Conservation (phyloP, 331 rosid genomes). For the Pyracantha coccinea region DNA sequence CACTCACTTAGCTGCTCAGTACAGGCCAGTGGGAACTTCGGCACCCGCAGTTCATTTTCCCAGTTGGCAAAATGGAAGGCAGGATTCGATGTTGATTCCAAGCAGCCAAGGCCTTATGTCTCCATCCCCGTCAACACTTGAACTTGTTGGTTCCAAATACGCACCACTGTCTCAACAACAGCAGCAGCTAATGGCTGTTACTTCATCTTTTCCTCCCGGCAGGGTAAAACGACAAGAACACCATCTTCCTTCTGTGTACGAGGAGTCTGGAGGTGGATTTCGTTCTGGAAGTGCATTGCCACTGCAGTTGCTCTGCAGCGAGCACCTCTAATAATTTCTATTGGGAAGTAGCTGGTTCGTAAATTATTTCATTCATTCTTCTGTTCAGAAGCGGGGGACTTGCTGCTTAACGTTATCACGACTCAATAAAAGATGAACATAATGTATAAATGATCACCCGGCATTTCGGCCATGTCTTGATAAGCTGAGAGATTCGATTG, state of each 20-base stretch:
- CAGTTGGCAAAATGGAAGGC: constrained; percentile 37
- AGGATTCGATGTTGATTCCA: constrained; percentile 17
- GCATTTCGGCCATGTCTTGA: not conserved
- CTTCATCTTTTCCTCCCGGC: constrained; percentile 30
- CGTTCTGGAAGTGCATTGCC: constrained; percentile 25
- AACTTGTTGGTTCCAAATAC: constrained; percentile 34
- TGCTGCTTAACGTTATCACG: not conserved
- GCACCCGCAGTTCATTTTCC: constrained; percentile 26
- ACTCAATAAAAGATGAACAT: not conserved
- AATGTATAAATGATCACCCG: not conserved
- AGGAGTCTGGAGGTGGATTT: constrained; percentile 32
- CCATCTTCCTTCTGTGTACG: constrained; percentile 29
- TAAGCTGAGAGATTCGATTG: not conserved
- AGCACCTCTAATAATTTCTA: constrained; percentile 19
- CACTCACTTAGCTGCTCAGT: constrained; percentile 30
- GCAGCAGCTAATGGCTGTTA: constrained; percentile 21
- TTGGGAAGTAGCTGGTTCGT: not conserved
- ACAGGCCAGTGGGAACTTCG: constrained; percentile 25
- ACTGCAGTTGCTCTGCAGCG: constrained; percentile 48
- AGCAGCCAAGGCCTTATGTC: constrained; percentile 23
- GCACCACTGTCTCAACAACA: constrained; percentile 31
- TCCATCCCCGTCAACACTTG: constrained; percentile 31
- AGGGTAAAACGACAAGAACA: constrained; percentile 30
- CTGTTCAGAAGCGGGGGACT: constrained; percentile 7
- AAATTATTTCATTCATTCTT: constrained; percentile 11